phyloP scores from a whole-genome alignment of 331 rosid genomes.

The Saraca asoca region DNA sequence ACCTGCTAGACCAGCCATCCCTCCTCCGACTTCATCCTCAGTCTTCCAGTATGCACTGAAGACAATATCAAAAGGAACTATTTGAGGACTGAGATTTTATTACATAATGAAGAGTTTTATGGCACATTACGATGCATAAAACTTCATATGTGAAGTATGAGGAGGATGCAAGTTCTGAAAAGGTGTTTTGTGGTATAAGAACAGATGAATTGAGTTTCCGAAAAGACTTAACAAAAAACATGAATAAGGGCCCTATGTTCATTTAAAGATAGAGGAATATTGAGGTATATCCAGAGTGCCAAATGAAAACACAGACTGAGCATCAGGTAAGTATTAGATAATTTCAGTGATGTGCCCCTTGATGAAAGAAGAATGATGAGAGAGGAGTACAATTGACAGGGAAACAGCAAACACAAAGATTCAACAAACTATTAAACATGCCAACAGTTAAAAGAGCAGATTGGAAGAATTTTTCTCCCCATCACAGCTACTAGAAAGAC shows the following conservation, averaged over 20 bases:
- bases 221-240: neutral
- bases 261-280: too few relatives aligned
- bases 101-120: neutral
- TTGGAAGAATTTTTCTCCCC: too few relatives aligned
- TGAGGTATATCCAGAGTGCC: too few relatives aligned
- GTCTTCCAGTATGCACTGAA: conserved; percentile 85
- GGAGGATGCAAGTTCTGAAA: neutral
- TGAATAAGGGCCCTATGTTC: too few relatives aligned
- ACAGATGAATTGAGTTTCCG: neutral
- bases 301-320: too few relatives aligned
- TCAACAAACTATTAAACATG: too few relatives aligned
- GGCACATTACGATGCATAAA: neutral
- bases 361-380: neutral
- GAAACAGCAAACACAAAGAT: too few relatives aligned
- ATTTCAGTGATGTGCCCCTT: too few relatives aligned
- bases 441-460: too few relatives aligned
- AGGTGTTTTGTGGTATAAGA: neutral
- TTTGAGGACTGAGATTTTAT: neutral
- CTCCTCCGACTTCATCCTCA: conserved; percentile 80
- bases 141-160: neutral
- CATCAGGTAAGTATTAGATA: too few relatives aligned
- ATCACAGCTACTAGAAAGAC: too few relatives aligned
- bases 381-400: too few relatives aligned
- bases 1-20: conserved; percentile 79
- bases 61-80: conserved; percentile 10